phyloP scores from a whole-genome alignment of 768 basidiomycete genomes.

The Leccinum imitatum region DNA sequence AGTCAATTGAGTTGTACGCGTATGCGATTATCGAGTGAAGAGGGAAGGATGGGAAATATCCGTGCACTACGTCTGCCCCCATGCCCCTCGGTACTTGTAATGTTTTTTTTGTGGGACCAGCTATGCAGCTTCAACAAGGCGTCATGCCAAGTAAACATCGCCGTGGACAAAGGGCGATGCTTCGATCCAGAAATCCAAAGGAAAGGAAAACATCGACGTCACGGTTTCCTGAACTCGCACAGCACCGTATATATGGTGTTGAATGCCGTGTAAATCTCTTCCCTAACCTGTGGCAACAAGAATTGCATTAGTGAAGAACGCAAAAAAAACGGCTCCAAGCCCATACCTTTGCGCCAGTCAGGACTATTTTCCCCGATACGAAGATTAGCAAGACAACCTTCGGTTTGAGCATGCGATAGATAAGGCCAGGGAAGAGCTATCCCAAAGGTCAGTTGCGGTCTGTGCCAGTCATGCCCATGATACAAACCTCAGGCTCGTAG shows the following conservation, averaged over 20 bases:
- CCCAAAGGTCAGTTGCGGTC: background rate
- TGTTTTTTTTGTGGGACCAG: slow-evolving; percentile 15
- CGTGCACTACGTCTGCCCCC: slow-evolving; percentile 40
- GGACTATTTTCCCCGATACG: slow-evolving; percentile 97
- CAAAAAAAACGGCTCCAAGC: background rate
- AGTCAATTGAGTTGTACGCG: slow-evolving; percentile 24
- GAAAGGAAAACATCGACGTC: background rate
- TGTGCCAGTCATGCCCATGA: background rate
- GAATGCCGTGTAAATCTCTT: slow-evolving; percentile 99
- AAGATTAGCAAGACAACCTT: slow-evolving; percentile 99
- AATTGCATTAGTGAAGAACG: slow-evolving; percentile 45
- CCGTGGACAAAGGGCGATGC: slow-evolving; percentile 1
- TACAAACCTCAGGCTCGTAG: slow-evolving; percentile 92
- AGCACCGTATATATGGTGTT: slow-evolving; percentile 99
- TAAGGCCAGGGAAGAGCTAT: slow-evolving; percentile 96
- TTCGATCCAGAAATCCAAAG: background rate
- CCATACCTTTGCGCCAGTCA: slow-evolving; percentile 97
- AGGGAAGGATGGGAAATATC: slow-evolving; percentile 33
- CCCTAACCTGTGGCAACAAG: slow-evolving; percentile 69
- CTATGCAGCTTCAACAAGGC: background rate
- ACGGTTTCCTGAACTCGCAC: slow-evolving; percentile 91
- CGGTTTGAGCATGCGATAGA: slow-evolving; percentile 99
- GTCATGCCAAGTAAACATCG: slow-evolving; percentile 1
- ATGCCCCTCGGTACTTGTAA: slow-evolving; percentile 29
- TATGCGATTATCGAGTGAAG: slow-evolving; percentile 29